A percentile compares a stretch with the other conserved stretches of the same genome.
Conservation (phyloP, 768 basidiomycete genomes). For the Lactifluus subvellereus region DNA sequence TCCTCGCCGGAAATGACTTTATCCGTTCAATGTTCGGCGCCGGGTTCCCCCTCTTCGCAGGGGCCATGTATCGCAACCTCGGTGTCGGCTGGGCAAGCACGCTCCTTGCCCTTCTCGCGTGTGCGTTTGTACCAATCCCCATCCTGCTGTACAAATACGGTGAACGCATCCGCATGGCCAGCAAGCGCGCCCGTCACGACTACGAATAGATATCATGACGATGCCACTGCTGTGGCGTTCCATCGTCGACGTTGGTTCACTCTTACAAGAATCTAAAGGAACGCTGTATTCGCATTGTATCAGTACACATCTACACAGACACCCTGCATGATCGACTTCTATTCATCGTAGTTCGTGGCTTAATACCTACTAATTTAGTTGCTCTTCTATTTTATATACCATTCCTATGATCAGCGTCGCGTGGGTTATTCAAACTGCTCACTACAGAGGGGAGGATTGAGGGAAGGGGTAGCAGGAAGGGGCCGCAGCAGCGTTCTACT, state of each 20-base stretch:
- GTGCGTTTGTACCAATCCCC: slow-evolving; percentile 27
- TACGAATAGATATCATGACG: slow-evolving; percentile 1
- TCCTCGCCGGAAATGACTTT: slow-evolving; percentile 34
- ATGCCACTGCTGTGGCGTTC: background rate
- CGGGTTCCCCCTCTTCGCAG: slow-evolving; percentile 22
- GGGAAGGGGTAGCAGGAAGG: background rate
- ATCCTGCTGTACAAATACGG: slow-evolving; percentile 21
- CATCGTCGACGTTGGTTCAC: background rate
- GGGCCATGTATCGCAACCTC: slow-evolving; percentile 26
- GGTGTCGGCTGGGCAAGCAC: slow-evolving; percentile 29
- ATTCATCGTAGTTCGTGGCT: background rate
- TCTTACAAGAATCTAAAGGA: background rate
- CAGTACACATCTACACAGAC: background rate
- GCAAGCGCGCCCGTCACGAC: slow-evolving; percentile 23
- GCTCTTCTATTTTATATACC: background rate
- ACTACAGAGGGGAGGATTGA: background rate
- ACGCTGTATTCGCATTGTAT: background rate
- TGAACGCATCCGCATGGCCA: slow-evolving; percentile 18
- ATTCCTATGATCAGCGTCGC: background rate
- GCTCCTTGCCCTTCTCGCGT: slow-evolving; percentile 28
- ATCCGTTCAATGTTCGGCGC: slow-evolving; percentile 30
- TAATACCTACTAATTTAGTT: background rate
- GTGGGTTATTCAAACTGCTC: no score
- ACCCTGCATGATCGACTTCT: background rate
- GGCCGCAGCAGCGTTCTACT: background rate